These are phyloP conservation scores for Hevea brasiliensis DNA, from an alignment of 345 rosid genomes.

Conservation along the genomic window DNA sequence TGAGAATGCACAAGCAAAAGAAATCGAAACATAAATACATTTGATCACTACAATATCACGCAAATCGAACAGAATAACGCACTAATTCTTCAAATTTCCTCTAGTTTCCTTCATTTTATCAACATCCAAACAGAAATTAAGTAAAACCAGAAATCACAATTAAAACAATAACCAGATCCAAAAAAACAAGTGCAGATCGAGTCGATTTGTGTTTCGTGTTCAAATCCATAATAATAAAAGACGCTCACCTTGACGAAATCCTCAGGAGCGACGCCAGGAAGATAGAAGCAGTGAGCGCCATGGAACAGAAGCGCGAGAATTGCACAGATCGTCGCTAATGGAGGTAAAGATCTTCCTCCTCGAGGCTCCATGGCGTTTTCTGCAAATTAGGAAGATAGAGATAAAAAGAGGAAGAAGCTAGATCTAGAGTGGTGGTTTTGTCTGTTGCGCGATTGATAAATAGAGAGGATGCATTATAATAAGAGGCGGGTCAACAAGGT, in stretches of 20 bases:
- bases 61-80: neutral
- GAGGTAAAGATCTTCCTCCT: slow-evolving; percentile 29
- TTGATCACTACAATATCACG: too few relatives aligned
- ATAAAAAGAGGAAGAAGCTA: neutral
- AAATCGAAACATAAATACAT: neutral
- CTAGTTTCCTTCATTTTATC: neutral
- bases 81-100: neutral
- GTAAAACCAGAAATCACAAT: neutral
- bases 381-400: slow-evolving; percentile 12
- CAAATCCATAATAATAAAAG: neutral
- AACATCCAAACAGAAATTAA: neutral
- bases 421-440: slow-evolving; percentile 29
- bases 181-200: slow-evolving; percentile 26
- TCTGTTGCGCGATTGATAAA: neutral
- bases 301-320: slow-evolving; percentile 41
- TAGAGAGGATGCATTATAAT: neutral
- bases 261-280: slow-evolving; percentile 97
- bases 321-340: slow-evolving; percentile 27
- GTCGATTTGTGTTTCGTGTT: neutral
- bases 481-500: slow-evolving; percentile 4
- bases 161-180: slow-evolving; percentile 11
- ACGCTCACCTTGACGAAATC: slow-evolving; percentile 73
- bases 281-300: slow-evolving; percentile 74
- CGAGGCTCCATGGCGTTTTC: slow-evolving; percentile 45
- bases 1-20: too few relatives aligned